Percentiles rank a stretch among this genome's conserved stretches.
Evolutionary conservation across 1,284 basidiomycete species (phyloP).

Genomic region (Ceratobasidium sp.): DNA sequence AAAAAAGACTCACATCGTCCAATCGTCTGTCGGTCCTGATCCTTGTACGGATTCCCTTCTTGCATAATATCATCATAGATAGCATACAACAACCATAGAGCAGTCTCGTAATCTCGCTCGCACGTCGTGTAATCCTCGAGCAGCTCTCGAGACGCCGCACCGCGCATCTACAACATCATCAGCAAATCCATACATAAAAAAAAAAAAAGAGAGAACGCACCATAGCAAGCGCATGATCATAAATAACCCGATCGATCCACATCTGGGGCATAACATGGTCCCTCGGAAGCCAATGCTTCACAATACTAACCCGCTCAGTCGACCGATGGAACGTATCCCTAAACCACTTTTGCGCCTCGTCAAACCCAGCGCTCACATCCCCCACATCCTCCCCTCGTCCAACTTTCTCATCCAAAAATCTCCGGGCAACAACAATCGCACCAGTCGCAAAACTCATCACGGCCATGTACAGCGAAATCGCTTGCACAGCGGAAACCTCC

Average conservation of each 20-base stretch:
- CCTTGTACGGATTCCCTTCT: slow-evolving; percentile 83
- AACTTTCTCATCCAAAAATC: slow-evolving; percentile 73
- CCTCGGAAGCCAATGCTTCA: slow-evolving; percentile 84
- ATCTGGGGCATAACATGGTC: slow-evolving; percentile 78
- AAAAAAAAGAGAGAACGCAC: slow-evolving; percentile 65
- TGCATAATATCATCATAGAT: slow-evolving; percentile 92
- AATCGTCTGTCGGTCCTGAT: slow-evolving; percentile 85
- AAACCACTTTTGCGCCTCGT: slow-evolving; percentile 75
- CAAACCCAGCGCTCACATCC: slow-evolving; percentile 78
- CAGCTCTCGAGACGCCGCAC: slow-evolving; percentile 91
- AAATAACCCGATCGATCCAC: slow-evolving; percentile 84
- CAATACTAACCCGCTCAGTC: slow-evolving; percentile 76
- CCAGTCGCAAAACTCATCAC: slow-evolving; percentile 93
- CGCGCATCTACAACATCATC: slow-evolving; percentile 76
- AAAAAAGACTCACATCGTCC: slow-evolving; percentile 74
- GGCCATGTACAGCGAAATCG: slow-evolving; percentile 91
- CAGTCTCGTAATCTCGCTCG: slow-evolving; percentile 94
- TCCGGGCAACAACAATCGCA: slow-evolving; percentile 46
- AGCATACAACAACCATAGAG: slow-evolving; percentile 91
- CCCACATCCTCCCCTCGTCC: slow-evolving; percentile 73
- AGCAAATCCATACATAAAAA: not conserved
- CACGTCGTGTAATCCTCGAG: slow-evolving; percentile 81
- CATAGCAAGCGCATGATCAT: slow-evolving; percentile 78
- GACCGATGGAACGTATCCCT: slow-evolving; percentile 82
- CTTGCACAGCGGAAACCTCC: slow-evolving; percentile 78